Evolutionary conservation across 257 asterid genomes (phyloP).

Genomic region (Gentiana straminea): DNA sequence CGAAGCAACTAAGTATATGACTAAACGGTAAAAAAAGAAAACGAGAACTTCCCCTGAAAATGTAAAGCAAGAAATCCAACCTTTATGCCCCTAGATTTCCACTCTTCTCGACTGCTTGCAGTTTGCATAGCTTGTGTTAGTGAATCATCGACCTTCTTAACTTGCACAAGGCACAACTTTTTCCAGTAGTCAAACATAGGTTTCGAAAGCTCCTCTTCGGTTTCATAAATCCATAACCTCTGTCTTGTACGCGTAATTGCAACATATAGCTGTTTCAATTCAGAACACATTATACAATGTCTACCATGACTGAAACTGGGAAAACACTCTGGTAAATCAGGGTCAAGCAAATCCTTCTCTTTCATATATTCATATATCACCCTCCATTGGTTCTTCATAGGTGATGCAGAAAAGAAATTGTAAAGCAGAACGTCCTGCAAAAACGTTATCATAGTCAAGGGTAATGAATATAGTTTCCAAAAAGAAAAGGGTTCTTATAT

Average conservation of each 20-base stretch:
- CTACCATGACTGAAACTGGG: conserved; percentile 32
- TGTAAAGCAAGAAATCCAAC: conserved; percentile 10
- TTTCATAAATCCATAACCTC: conserved; percentile 56
- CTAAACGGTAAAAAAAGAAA: too few relatives aligned
- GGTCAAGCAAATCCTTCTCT: conserved; percentile 28
- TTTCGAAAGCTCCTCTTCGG: conserved; percentile 24
- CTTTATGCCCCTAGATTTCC: conserved; percentile 59
- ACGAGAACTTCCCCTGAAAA: not conserved
- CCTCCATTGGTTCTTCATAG: conserved; percentile 56
- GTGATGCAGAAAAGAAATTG: conserved; percentile 60
- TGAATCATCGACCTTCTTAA: conserved; percentile 36
- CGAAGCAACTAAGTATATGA: not conserved
- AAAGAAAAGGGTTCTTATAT: not conserved
- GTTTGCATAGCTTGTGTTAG: conserved; percentile 50
- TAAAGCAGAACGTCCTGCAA: conserved; percentile 56
- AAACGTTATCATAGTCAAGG: conserved; percentile 5
- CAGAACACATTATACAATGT: conserved; percentile 47
- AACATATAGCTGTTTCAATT: conserved; percentile 54
- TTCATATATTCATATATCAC: conserved; percentile 48
- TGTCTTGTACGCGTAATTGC: conserved; percentile 62
- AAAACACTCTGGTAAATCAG: conserved; percentile 20
- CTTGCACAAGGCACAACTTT: conserved; percentile 43
- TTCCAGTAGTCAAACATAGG: conserved; percentile 62
- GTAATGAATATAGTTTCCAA: conserved; percentile 6
- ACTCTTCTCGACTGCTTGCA: conserved; percentile 58